Conservation (phyloP, 2,329 filamentous ascomycete genomes). For the Aureobasidium sp. region DNA sequence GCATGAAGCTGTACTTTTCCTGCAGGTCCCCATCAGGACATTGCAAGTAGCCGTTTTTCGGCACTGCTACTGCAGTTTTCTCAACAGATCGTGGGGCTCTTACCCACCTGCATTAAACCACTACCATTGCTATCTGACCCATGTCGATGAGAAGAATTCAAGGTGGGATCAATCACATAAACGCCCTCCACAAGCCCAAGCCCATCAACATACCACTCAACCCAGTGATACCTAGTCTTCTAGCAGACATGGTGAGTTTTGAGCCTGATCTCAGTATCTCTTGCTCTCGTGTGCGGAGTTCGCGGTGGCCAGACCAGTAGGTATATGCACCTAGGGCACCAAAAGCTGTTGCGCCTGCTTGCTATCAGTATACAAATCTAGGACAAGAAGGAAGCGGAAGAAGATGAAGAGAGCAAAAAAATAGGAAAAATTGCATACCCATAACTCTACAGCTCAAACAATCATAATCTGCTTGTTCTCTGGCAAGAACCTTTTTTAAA, state of each 20-base stretch:
- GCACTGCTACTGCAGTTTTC: no score
- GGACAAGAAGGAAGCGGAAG: neutral
- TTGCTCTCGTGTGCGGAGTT: constrained; percentile 35
- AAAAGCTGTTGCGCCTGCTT: constrained; percentile 38
- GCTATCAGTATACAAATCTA: no score
- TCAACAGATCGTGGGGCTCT: no score
- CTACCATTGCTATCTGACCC: no score
- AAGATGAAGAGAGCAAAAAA: neutral
- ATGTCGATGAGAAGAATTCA: no score
- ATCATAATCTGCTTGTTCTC: constrained; percentile 41
- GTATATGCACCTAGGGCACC: constrained; percentile 41
- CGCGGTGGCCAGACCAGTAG: constrained; percentile 39
- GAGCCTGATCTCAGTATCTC: constrained; percentile 36
- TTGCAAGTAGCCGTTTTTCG: neutral
- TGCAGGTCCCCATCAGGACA: neutral
- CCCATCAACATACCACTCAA: constrained; percentile 34
- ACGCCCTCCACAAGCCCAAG: constrained; percentile 35
- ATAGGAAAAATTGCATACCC: constrained; percentile 20
- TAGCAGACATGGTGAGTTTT: constrained; percentile 35
- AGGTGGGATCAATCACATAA: constrained; percentile 23
- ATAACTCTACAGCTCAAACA: constrained; percentile 28
- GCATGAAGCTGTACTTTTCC: neutral
- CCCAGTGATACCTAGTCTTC: constrained; percentile 35
- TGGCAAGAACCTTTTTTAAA: constrained; percentile 30
- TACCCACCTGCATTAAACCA: neutral